A percentile compares a stretch with the other conserved stretches of the same genome.
Conservation (phyloP, 2,329 filamentous ascomycete genomes). For the Escovopsis sp. region DNA sequence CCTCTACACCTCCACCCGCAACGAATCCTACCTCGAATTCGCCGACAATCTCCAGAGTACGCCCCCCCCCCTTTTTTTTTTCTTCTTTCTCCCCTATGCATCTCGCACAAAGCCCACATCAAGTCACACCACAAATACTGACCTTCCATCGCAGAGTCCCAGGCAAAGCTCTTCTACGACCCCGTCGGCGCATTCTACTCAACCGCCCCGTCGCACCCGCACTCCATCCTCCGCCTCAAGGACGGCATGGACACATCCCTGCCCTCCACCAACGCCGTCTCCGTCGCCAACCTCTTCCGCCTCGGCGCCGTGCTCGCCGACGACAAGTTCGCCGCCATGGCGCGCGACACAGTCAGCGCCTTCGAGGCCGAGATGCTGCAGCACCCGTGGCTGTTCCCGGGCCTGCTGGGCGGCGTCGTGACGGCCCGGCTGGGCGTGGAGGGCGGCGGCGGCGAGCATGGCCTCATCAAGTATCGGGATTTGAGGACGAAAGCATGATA, state of each 20-base stretch:
- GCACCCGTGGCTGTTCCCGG: conserved; percentile 82
- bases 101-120: too few species aligned
- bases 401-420: conserved; percentile 63
- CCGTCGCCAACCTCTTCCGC: conserved; percentile 76
- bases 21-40: conserved; percentile 62
- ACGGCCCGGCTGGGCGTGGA: conserved; percentile 56
- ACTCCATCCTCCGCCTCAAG: conserved; percentile 75
- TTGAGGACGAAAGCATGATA: conserved; percentile 9
- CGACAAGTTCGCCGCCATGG: conserved; percentile 46
- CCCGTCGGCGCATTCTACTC: conserved; percentile 56
- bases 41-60: conserved; percentile 66
- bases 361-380: conserved; percentile 89
- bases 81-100: neutral
- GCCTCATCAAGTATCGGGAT: conserved; percentile 10
- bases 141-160: conserved; percentile 37
- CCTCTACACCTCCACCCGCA: conserved; percentile 69
- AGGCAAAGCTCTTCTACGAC: conserved; percentile 70
- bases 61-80: conserved; percentile 8
- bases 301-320: conserved; percentile 57
- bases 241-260: conserved; percentile 89
- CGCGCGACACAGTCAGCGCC: conserved; percentile 60
- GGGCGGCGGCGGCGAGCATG: conserved; percentile 12
- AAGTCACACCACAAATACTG: neutral
- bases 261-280: conserved; percentile 77
- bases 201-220: conserved; percentile 44